Evolutionary conservation across 2,329 filamentous ascomycete genomes (phyloP), one percentile per base, ranked within the genome.

Genomic region (Epichloe aotearoae): DNA sequence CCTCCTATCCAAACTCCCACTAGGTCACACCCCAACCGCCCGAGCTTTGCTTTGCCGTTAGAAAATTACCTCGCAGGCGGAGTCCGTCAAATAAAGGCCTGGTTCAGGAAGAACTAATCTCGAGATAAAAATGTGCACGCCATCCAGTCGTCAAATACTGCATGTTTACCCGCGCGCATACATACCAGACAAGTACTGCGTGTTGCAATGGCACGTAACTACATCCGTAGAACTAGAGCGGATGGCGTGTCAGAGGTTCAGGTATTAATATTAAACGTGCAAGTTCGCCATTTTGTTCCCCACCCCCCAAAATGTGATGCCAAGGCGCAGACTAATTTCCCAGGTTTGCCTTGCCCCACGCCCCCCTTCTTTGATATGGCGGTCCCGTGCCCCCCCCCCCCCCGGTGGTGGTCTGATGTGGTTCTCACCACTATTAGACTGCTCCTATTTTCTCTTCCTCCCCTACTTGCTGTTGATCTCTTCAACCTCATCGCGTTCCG

Each of bases 401-500:
- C 20, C 3, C 17, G 3, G 20, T 10, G 26, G 14, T 14, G 34
- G 5, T 46, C 8, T 11, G 6, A 23, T 37, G 26, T 41, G 40
- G 33, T 43, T 49, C 42, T 54, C 38, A 48, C 41, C 37, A 33
- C 14, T 38, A 34, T 45, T 6, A 20, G 8, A 10, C 45, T 39
- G 41, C 19, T 50, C 51, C 46, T 46, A 46, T 43, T 30, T 11
- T 30, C 52, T 48, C 52, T 58, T 48, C 43, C 51, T 51, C 47
- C 49, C 50, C 54, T 23, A 59, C 54, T 47, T 59, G 50, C 56
- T 55, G 53, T 53, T 58, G 55, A 53, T 63, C 57, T 61, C 55
- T 55, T 60, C 33, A 23, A 44, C 17, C 19, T 54, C 50, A 57
- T 61, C 58, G 59, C 57, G 61, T 62, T 63, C 59, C 58, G 61